These are phyloP conservation scores for Pythium brachiatum DNA, from an alignment of 352 stramenopile genomes.

Conservation along the genomic window DNA sequence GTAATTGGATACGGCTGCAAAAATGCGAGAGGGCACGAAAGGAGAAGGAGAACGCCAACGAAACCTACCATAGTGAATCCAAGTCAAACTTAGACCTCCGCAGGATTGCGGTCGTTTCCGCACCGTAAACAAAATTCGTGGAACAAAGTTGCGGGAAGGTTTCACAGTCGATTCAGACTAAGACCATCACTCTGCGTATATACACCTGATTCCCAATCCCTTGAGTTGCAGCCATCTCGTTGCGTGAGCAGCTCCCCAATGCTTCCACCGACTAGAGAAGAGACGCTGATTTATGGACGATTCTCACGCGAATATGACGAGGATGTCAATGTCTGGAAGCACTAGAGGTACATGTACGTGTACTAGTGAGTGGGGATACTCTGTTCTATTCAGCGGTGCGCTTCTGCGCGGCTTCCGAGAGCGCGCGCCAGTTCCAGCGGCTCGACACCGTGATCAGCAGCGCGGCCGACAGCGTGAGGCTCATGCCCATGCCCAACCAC, in stretches of 20 bases:
- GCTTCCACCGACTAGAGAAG: too few relatives aligned
- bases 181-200: not conserved
- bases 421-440: conserved; percentile 38
- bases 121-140: not conserved
- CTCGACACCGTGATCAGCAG: conserved; percentile 31
- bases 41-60: not conserved
- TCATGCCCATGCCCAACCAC: conserved; percentile 75
- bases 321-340: not conserved
- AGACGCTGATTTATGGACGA: not conserved
- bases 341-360: not conserved
- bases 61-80: not conserved
- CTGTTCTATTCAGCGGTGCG: conserved; percentile 8
- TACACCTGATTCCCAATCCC: not conserved
- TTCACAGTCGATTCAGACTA: not conserved
- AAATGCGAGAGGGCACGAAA: not conserved
- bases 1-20: too few relatives aligned
- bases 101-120: not conserved
- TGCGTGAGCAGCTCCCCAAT: not conserved
- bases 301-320: not conserved
- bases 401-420: conserved; percentile 32
- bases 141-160: not conserved
- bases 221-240: too few relatives aligned
- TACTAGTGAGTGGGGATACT: not conserved
- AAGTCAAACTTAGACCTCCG: not conserved
- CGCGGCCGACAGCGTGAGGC: conserved; percentile 37